These are phyloP conservation scores for Amauroascus niger DNA, from an alignment of 2,329 filamentous ascomycete genomes.

Conservation along the genomic window DNA sequence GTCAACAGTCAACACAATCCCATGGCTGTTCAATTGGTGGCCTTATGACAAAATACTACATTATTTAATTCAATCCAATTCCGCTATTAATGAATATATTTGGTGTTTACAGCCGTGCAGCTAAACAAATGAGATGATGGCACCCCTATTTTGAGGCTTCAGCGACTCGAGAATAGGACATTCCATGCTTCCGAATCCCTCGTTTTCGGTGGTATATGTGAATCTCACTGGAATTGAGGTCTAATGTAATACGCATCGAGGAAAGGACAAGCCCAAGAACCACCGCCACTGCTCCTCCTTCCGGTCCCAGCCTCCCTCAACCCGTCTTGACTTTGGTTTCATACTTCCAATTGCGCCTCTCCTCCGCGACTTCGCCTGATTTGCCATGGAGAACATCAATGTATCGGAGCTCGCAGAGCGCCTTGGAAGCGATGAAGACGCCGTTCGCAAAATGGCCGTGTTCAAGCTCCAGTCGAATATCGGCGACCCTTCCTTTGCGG, in stretches of 20 bases:
- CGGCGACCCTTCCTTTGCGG: conserved; percentile 90
- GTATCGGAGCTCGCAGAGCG: conserved; percentile 50
- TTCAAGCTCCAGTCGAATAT: conserved; percentile 96
- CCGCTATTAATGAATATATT: neutral
- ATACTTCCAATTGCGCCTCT: neutral
- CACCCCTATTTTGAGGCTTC: neutral
- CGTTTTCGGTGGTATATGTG: neutral
- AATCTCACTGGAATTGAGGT: neutral
- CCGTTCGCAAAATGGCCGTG: conserved; percentile 92
- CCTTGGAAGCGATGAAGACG: conserved; percentile 63
- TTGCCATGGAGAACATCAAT: conserved; percentile 45
- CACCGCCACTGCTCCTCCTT: neutral
- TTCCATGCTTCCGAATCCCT: neutral
- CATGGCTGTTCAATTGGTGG: neutral
- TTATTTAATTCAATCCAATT: neutral
- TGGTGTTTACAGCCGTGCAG: neutral
- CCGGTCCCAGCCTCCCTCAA: neutral
- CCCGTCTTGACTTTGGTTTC: neutral
- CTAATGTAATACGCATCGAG: neutral
- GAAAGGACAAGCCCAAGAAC: neutral
- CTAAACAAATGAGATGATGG: neutral
- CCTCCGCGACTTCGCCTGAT: neutral
- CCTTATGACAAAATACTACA: neutral
- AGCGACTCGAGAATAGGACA: neutral
- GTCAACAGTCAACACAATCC: neutral